These are phyloP conservation scores for Lasiodiplodia sp. DNA, from an alignment of 2,329 filamentous ascomycete genomes.

Conservation along the genomic window DNA sequence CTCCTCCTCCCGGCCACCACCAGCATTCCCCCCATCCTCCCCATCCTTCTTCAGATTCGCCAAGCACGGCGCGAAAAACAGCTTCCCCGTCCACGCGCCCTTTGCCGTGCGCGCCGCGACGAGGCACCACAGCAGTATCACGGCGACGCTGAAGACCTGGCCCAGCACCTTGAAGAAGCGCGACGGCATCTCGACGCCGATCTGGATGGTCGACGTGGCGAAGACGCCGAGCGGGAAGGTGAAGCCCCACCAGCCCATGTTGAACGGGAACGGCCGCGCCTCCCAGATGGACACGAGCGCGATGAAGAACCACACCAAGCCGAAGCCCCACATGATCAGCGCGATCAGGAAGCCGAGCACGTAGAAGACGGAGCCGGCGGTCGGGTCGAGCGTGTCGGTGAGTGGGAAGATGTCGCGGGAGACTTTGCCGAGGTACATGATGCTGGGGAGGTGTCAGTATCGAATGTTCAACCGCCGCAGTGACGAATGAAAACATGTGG, in stretches of 20 bases:
- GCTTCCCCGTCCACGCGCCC: slow-evolving; percentile 52
- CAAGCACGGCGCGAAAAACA: slow-evolving; percentile 61
- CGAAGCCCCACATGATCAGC: slow-evolving; percentile 62
- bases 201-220: slow-evolving; percentile 50
- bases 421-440: slow-evolving; percentile 53
- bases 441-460: slow-evolving; percentile 15
- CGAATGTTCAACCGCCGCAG: neutral
- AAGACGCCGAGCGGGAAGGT: slow-evolving; percentile 63
- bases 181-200: slow-evolving; percentile 58
- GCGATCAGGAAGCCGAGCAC: slow-evolving; percentile 59
- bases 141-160: slow-evolving; percentile 55
- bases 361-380: slow-evolving; percentile 61
- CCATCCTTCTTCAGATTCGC: slow-evolving; percentile 29
- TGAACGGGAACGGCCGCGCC: slow-evolving; percentile 56
- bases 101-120: slow-evolving; percentile 55
- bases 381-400: slow-evolving; percentile 41
- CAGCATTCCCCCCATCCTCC: neutral
- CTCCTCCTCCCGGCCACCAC: neutral
- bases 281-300: slow-evolving; percentile 53
- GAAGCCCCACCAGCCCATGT: slow-evolving; percentile 67
- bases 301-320: slow-evolving; percentile 58
- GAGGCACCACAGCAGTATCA: slow-evolving; percentile 59
- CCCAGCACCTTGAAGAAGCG: slow-evolving; percentile 57
- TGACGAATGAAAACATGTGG: neutral
- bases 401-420: slow-evolving; percentile 47